Evolutionary conservation across 805 yeast genomes (phyloP).

Genomic region (Candida orba): DNA sequence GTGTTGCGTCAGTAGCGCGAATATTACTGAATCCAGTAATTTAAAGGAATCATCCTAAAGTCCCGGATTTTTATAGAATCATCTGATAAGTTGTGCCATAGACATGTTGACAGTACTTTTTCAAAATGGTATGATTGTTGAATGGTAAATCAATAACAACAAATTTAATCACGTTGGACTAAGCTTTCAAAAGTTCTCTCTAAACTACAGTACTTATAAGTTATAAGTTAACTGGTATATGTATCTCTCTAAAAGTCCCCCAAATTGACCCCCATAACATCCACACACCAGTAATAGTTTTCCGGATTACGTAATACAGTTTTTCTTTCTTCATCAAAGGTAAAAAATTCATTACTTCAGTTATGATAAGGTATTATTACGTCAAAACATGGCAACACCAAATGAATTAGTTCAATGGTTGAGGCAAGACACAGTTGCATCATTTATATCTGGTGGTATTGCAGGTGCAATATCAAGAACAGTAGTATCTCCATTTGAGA

Average conservation of each 20-base stretch:
- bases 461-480: constrained; percentile 85
- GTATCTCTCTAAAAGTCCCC: no score
- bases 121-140: no score
- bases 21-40: background rate
- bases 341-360: background rate
- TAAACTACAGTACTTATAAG: no score
- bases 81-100: no score
- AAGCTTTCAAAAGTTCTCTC: no score
- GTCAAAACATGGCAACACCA: background rate
- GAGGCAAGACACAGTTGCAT: constrained; percentile 48
- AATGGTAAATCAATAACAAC: no score
- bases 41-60: background rate
- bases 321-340: background rate
- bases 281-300: no score
- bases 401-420: constrained; percentile 13
- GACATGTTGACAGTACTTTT: no score
- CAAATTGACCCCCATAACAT: no score
- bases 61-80: background rate
- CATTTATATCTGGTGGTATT: constrained; percentile 65
- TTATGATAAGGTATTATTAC: background rate
- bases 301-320: no score
- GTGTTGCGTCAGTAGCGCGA: background rate
- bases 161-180: no score
- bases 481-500: constrained; percentile 88
- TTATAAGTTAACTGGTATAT: no score